Base-by-base conservation (phyloP, 1,284 basidiomycete genomes). In the Polyporus tsugae region DNA sequence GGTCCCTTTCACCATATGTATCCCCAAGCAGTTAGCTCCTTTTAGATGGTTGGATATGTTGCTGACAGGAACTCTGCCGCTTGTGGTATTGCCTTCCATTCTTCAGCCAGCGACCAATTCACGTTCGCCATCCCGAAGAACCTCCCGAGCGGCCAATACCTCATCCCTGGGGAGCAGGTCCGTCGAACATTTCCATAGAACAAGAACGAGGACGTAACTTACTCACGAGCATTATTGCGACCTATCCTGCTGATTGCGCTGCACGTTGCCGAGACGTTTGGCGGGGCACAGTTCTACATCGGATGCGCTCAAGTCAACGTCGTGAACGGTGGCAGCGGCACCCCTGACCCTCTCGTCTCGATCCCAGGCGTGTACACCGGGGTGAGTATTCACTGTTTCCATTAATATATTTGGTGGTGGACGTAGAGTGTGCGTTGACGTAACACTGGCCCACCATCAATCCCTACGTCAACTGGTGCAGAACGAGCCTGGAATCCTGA, bases 311-410 rank as follows among this genome's bases (percentile, higher is more conserved):
- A 83, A 62, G 72, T 83, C 62, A 82, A 79, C 38, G 80, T 83
- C 38, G 78, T 80, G 41, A 77, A 78, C 53, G 83, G 82, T 41
- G 82, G 80, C n/a, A 80, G 70, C 63, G 83, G 82, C 35, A 80
- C 63, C 2, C 83, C 83, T 38, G 78, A 80, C 3, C 83, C 83
- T 7, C 75, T 82, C 11, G 82, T 83, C 17, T 72, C 80, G 17
- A 81, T 84, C 69, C 83, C 83, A 6, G 82, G 82, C 39, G 82
- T 80, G 7, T 83, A 83, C 78, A 83, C 80, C 39, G 82, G 82
- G 55, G 74, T 58, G 35, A 11, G 55, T 58, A 10, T 19, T 38
- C 19, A 13, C 17, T 10, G n/a, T 11, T 11, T 53, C 25, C 25
- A 17, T 36, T 4, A 9, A 36, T 36, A 7, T 19, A 17, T 17